phyloP scores from a whole-genome alignment of 768 basidiomycete species.

The Dacryopinax spathularia region DNA sequence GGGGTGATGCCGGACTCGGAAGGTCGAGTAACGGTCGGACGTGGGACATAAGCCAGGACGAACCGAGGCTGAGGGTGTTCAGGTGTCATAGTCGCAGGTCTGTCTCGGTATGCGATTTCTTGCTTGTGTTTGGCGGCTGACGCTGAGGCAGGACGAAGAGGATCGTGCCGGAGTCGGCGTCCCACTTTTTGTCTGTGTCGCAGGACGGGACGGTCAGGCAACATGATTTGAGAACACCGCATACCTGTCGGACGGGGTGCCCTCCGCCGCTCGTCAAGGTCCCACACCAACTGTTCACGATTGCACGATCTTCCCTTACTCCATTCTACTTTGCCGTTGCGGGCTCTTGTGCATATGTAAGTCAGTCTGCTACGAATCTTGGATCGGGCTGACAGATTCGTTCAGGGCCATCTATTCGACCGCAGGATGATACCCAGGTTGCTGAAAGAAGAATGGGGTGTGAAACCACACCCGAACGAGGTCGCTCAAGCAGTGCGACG shows the following conservation, averaged over 20 bases:
- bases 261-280: conserved; percentile 57
- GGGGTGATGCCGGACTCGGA: conserved; percentile 11
- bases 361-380: conserved; percentile 20
- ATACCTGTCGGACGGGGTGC: conserved; percentile 49
- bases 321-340: conserved; percentile 79
- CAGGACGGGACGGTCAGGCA: conserved; percentile 81
- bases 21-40: conserved; percentile 18
- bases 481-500: conserved; percentile 68
- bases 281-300: conserved; percentile 50
- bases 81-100: conserved; percentile 45
- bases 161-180: conserved; percentile 64
- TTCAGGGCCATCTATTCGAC: conserved; percentile 69
- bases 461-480: conserved; percentile 34
- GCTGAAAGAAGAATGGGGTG: conserved; percentile 57
- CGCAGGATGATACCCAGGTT: conserved; percentile 53
- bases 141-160: conserved; percentile 46
- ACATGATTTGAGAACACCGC: conserved; percentile 62
- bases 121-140: neutral
- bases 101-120: neutral
- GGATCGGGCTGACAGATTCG: conserved; percentile 12
- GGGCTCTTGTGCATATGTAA: conserved; percentile 61
- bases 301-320: conserved; percentile 61
- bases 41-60: conserved; percentile 30
- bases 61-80: conserved; percentile 40
- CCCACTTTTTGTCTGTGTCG: conserved; percentile 32